phyloP scores from a whole-genome alignment of 1,284 basidiomycete species.

The Agaricales sp. region DNA sequence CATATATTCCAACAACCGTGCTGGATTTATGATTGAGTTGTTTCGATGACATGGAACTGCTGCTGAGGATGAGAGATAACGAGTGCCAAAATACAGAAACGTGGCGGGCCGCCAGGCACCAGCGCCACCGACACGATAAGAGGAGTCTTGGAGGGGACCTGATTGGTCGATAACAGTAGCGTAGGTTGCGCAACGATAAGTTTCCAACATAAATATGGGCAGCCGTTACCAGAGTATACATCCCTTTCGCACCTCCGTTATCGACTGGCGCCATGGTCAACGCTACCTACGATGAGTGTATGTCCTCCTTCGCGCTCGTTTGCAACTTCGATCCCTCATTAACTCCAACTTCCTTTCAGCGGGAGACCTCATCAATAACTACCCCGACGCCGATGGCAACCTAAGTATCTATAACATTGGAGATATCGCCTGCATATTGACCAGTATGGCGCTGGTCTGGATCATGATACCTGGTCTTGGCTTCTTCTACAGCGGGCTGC shows the following conservation, averaged over 20 bases:
- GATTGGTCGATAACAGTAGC: not conserved
- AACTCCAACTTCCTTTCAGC: slow-evolving; percentile 30
- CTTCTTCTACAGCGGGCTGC: slow-evolving; percentile 23
- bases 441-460: slow-evolving; percentile 71
- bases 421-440: slow-evolving; percentile 73
- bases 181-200: not conserved
- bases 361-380: slow-evolving; percentile 26
- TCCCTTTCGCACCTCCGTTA: not conserved
- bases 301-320: slow-evolving; percentile 10
- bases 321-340: not conserved
- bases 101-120: no score
- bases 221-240: not conserved
- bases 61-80: no score
- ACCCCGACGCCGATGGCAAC: slow-evolving; percentile 22
- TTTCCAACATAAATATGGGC: not conserved
- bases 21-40: no score
- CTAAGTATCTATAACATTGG: slow-evolving; percentile 53
- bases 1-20: no score
- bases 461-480: slow-evolving; percentile 90
- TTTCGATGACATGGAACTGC: no score
- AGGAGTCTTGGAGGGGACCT: not conserved
- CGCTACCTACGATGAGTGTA: slow-evolving; percentile 40
- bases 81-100: no score
- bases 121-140: not conserved
- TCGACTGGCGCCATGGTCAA: slow-evolving; percentile 31